Conservation (phyloP, 2,329 filamentous ascomycete genomes). For the Fusarium compactum region DNA sequence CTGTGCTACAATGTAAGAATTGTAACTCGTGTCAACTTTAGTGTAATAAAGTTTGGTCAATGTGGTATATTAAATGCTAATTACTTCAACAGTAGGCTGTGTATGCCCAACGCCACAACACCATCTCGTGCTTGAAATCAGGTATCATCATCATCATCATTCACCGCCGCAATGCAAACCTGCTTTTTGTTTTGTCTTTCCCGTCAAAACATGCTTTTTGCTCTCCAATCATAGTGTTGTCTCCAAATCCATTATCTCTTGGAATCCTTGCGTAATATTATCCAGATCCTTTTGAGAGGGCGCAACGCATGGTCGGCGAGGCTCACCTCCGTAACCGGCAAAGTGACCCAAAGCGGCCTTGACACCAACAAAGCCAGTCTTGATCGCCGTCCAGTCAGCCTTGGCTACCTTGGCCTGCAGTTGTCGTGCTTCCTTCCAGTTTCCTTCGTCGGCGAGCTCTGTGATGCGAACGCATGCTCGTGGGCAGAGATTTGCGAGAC, state of each 20-base stretch:
- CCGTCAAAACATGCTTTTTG: conserved; percentile 21
- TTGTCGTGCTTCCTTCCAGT: conserved; percentile 51
- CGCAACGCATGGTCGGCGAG: conserved; percentile 54
- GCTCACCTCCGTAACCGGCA: conserved; percentile 55
- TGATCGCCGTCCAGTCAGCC: conserved; percentile 61
- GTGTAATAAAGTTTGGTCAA: not conserved
- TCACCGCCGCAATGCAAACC: conserved; percentile 27
- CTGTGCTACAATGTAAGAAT: not conserved
- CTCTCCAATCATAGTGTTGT: conserved; percentile 34
- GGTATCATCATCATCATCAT: conserved; percentile 36
- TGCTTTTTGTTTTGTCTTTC: conserved; percentile 23
- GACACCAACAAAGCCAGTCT: conserved; percentile 62
- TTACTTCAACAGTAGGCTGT: conserved; percentile 36
- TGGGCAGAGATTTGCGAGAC: conserved; percentile 56
- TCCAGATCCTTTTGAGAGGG: conserved; percentile 52
- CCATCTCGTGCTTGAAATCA: conserved; percentile 37
- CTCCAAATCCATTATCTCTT: conserved; percentile 51
- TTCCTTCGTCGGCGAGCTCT: conserved; percentile 50
- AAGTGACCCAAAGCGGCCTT: conserved; percentile 60
- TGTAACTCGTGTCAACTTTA: not conserved
- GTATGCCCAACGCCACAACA: conserved; percentile 42
- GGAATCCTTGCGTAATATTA: conserved; percentile 53
- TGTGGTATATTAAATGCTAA: conserved; percentile 21
- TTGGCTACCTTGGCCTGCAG: conserved; percentile 58
- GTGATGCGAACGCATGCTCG: conserved; percentile 54